Base-by-base conservation (phyloP, 805 yeast genomes). In the Saccharomycopsis sp. region DNA sequence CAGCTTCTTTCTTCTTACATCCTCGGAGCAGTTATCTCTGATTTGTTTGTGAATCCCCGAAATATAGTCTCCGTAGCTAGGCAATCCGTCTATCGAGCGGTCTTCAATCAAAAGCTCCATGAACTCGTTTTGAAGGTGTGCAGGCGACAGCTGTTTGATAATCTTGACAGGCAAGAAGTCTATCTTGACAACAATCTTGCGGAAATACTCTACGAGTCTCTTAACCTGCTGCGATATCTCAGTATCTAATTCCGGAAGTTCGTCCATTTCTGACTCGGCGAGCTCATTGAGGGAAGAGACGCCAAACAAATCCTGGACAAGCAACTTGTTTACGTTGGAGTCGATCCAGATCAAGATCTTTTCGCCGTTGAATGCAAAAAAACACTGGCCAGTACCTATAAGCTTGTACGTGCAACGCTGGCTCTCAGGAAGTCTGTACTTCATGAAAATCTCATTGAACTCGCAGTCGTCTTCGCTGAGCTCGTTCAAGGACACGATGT, bases 231-330 rank as follows among this genome's bases (percentile, higher is more conserved):
- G 65, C 9, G 90, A 87, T 50, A 91, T 80, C 34, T 76, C 82
- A 0, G 94, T 86, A 2, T 83, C 85, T 15, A 88, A 69, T 16
- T 72, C 79, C 0, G 97, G 97, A 46, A 94, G 71, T 60, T 81
- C 82, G 62, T 83, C 71, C 20, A 71, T 64, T 1, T 62, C 53
- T 21, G 71, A 62, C 2, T 66, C 51, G 56, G 53, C 50, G 60
- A 58, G 14, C 63, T 65, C 48, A 60, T 60, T 50, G 2, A 69
- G 60, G 1, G 76, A 64, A 4, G 78, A 76, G 24, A 80, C 76
- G 0, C 92, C 96, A 65, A 92, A 84, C 57, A 94, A 70, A 68
- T 91, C 97, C 62, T 80, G 75, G 40, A 91, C 65, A 23, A 94
- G 74, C 58, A 82, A 70, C 8, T 85, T 82, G 63, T 85, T 83